Evolutionary conservation across 108 stramenopile genomes (phyloP), one percentile per base, ranked within the genome.

Genomic region (Conticribra weissflogii): DNA sequence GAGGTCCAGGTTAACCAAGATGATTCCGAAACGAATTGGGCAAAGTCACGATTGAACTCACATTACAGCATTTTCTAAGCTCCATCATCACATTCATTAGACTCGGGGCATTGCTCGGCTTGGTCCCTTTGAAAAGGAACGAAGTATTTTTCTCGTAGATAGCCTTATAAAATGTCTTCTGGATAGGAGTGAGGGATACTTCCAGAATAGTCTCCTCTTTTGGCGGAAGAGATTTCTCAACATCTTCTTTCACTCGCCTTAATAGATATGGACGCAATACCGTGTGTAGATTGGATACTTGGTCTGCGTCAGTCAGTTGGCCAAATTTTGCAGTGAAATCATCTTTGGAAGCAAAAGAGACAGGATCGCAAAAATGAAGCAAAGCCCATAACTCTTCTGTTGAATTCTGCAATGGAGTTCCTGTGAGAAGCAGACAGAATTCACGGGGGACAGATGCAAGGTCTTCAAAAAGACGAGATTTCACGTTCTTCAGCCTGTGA

Each of bases 1-100:
- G 8, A 36, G 44, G 24, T 27, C 19, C 44, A 21, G 44, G 16
- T 24, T 23, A 12, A 3, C 14, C 22, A 28, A 28, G 17, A 55
- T 15, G 16, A 23, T 23, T 15, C 17, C 24, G 17, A 52, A 32
- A 65, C 22, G 21, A 7, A 19, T 31, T 15, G 21, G 19, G 7
- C 28, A 17, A 41, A 44, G 16, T 19, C 82, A 48, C 86, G 86
- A 3, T 22, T 32, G 5, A n/a, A 68, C 69, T 70, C 32, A 70
- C 69, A 68, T 99, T 98, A 78, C 97, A 98, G 66, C 92, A 96
- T 74, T 98, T 98, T 36, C 97, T 71, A 0, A 98, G 88, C 70
- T 98, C 98, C 98, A 98, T 98, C 92, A 96, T 88, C 22, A 97
- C 92, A 81, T 98, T 98, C 96, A 96, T 96, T 34, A 98, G 76